Evolutionary conservation across 257 asterid species (phyloP).

Genomic region (Handroanthus guayacan): DNA sequence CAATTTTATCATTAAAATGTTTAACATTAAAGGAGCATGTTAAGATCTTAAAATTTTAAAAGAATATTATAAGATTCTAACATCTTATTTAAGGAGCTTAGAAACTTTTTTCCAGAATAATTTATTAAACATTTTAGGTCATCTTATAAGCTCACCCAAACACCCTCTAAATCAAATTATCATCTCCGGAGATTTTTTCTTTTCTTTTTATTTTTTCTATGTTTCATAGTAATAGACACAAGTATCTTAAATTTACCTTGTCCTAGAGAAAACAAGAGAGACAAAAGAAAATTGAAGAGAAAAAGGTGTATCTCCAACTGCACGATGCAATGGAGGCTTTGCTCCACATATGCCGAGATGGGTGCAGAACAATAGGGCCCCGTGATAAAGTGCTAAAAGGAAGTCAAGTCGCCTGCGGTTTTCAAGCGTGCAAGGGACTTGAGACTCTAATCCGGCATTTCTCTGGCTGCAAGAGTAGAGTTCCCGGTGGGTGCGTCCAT

Average conservation of each 20-base stretch:
- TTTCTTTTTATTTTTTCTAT: neutral
- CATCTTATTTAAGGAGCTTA: no score
- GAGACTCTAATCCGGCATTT: slow-evolving; percentile 86
- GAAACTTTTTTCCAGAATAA: no score
- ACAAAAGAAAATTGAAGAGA: slow-evolving; percentile 72
- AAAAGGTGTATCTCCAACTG: slow-evolving; percentile 75
- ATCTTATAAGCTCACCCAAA: no score
- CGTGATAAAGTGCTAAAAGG: slow-evolving; percentile 73
- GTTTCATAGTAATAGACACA: neutral
- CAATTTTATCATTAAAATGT: no score
- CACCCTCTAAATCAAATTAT: no score
- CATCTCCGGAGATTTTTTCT: neutral
- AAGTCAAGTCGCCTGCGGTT: slow-evolving; percentile 58
- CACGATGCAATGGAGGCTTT: slow-evolving; percentile 97
- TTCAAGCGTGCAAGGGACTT: slow-evolving; percentile 85
- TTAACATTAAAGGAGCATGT: no score
- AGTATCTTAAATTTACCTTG: slow-evolving; percentile 16
- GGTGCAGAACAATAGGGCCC: slow-evolving; percentile 91
- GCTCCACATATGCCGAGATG: slow-evolving; percentile 83
- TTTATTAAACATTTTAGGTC: no score
- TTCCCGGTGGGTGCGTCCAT: slow-evolving; percentile 86
- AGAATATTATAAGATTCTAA: no score
- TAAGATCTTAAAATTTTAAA: no score
- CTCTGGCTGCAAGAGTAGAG: slow-evolving; percentile 68
- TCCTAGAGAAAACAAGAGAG: slow-evolving; percentile 82